Evolutionary conservation across 164 flowering plant genomes (phyloP).

Genomic region (Macadamia tetraphylla): DNA sequence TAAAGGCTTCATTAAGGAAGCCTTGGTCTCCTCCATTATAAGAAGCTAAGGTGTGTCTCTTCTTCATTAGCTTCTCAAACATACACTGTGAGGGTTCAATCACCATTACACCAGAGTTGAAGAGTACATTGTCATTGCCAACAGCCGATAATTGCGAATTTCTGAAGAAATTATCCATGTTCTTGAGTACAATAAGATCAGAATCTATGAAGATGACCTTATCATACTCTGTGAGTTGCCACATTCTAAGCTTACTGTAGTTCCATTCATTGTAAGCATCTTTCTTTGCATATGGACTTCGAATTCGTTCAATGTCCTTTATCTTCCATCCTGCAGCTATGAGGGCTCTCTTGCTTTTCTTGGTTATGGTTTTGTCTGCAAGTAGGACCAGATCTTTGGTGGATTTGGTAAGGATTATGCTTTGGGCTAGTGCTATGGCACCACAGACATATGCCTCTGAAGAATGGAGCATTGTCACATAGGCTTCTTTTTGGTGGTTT

Average conservation of each 20-base stretch:
- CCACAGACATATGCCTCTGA: slow-evolving; percentile 81
- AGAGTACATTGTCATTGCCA: slow-evolving; percentile 29
- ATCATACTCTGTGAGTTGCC: slow-evolving; percentile 67
- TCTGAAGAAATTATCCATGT: slow-evolving; percentile 54
- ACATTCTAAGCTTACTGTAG: slow-evolving; percentile 78
- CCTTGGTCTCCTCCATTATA: slow-evolving; percentile 93
- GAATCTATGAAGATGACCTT: slow-evolving; percentile 77
- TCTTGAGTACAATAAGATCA: slow-evolving; percentile 49
- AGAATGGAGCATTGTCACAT: slow-evolving; percentile 77
- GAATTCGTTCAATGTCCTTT: slow-evolving; percentile 46
- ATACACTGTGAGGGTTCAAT: slow-evolving; percentile 65
- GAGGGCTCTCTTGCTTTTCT: slow-evolving; percentile 37
- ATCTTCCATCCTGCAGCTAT: slow-evolving; percentile 72
- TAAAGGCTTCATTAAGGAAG: slow-evolving; percentile 66
- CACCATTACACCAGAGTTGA: slow-evolving; percentile 81
- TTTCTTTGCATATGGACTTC: slow-evolving; percentile 44
- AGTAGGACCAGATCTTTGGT: slow-evolving; percentile 68
- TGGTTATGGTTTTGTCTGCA: slow-evolving; percentile 45
- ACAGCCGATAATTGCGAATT: slow-evolving; percentile 61
- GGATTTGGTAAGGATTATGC: slow-evolving; percentile 52
- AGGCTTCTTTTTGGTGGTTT: slow-evolving; percentile 44
- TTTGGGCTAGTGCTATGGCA: slow-evolving; percentile 76
- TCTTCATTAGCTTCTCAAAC: slow-evolving; percentile 46
- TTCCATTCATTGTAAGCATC: slow-evolving; percentile 82
- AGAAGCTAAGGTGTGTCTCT: slow-evolving; percentile 25